These are phyloP conservation scores for Acmispon strigosus DNA, from an alignment of 306 rosid genomes.

Conservation along the genomic window DNA sequence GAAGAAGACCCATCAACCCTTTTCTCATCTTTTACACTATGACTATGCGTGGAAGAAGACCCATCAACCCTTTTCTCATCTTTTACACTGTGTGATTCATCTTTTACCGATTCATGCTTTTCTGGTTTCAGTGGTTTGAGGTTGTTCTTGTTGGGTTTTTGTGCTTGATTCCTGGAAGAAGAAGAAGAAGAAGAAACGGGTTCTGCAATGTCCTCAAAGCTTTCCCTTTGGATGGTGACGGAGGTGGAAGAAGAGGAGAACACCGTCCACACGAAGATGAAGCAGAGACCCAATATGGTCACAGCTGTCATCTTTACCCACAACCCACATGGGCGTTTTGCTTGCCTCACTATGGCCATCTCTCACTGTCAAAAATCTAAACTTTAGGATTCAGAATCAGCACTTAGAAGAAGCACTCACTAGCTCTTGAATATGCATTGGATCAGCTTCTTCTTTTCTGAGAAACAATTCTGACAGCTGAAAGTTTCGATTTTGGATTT, in stretches of 20 bases:
- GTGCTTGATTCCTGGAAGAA: not conserved
- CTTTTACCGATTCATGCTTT: conserved; percentile 15
- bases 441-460: not conserved
- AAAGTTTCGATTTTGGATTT: no score
- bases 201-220: conserved; percentile 75
- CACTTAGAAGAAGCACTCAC: not conserved
- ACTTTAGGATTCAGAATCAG: not conserved
- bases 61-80: conserved; percentile 19
- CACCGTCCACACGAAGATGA: conserved; percentile 71
- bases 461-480: no score
- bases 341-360: conserved; percentile 74
- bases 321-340: conserved; percentile 70
- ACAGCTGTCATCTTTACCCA: conserved; percentile 76
- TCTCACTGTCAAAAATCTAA: conserved; percentile 15
- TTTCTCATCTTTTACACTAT: no score
- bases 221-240: conserved; percentile 60
- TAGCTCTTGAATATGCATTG: not conserved
- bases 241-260: conserved; percentile 68
- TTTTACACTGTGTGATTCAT: conserved; percentile 11
- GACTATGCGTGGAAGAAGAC: conserved; percentile 23
- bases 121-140: conserved; percentile 17
- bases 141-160: not conserved
- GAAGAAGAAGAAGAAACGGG: conserved; percentile 38
- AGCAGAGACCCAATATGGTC: conserved; percentile 70
- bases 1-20: conserved; percentile 32